Evolutionary conservation across 2,329 filamentous ascomycete genomes (phyloP).

Genomic region (Alternaria sp.): DNA sequence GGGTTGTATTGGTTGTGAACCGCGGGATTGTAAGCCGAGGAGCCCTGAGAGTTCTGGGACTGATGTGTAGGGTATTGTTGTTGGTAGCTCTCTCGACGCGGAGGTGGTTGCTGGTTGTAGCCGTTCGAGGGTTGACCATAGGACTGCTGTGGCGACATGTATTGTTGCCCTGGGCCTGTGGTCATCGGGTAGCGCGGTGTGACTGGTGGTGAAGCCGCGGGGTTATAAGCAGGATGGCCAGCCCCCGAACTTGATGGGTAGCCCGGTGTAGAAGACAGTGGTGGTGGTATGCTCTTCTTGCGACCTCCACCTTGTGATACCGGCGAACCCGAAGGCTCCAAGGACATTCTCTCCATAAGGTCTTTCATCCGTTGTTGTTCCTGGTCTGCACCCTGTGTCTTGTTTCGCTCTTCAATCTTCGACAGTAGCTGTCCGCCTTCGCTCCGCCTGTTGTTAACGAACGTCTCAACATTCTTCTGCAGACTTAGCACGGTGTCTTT

Average conservation of each 20-base stretch:
- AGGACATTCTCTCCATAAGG: constrained; percentile 94
- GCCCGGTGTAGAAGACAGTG: constrained; percentile 40
- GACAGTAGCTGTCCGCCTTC: constrained; percentile 89
- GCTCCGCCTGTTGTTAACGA: constrained; percentile 90
- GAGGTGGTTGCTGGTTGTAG: constrained; percentile 37
- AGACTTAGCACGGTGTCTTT: constrained; percentile 90
- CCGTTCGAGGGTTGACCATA: constrained; percentile 30
- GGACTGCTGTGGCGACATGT: constrained; percentile 43
- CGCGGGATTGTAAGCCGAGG: constrained; percentile 54
- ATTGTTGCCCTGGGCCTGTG: constrained; percentile 34
- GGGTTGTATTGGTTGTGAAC: constrained; percentile 50
- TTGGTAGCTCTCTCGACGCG: constrained; percentile 44
- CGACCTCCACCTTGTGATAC: constrained; percentile 37
- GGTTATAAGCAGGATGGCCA: constrained; percentile 57
- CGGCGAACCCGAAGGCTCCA: constrained; percentile 62
- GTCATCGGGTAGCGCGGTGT: constrained; percentile 54
- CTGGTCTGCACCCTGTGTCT: constrained; percentile 74
- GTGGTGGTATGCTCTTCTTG: constrained; percentile 50
- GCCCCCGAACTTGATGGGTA: constrained; percentile 45
- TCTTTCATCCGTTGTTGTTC: constrained; percentile 86
- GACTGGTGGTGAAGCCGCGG: constrained; percentile 55
- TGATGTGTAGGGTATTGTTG: constrained; percentile 25
- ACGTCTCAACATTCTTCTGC: constrained; percentile 94
- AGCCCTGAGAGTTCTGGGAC: constrained; percentile 29
- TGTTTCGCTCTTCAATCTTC: constrained; percentile 83